phyloP scores from a whole-genome alignment of 345 rosid species.

The Eucalyptus viminalis region DNA sequence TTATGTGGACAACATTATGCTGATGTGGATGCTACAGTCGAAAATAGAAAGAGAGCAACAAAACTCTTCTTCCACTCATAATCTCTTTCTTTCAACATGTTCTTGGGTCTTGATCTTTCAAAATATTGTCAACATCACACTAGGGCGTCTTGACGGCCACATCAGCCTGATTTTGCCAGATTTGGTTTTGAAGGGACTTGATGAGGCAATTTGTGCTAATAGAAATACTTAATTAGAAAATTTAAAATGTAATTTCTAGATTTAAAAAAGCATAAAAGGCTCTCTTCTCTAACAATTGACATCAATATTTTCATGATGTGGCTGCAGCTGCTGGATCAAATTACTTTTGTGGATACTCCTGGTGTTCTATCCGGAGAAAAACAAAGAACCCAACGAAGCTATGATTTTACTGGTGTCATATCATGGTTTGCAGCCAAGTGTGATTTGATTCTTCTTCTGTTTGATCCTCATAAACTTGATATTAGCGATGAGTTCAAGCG shows the following conservation, averaged over 20 bases:
- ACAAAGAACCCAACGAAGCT: slow-evolving; percentile 77
- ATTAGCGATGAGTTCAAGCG: slow-evolving; percentile 93
- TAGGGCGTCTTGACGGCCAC: neutral
- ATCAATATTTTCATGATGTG: neutral
- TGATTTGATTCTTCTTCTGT: slow-evolving; percentile 86
- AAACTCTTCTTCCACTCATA: neutral
- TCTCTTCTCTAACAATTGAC: neutral
- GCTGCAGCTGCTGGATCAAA: slow-evolving; percentile 72
- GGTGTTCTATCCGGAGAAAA: slow-evolving; percentile 96
- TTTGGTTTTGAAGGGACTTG: neutral
- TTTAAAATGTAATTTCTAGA: neutral
- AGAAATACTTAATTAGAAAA: neutral
- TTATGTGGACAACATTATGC: neutral
- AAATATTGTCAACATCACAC: neutral
- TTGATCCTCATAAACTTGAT: slow-evolving; percentile 96
- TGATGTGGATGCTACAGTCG: neutral
- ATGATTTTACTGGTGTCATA: slow-evolving; percentile 85
- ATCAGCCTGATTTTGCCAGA: neutral
- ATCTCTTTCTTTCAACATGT: neutral
- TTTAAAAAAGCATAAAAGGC: neutral
- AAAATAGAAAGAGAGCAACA: neutral
- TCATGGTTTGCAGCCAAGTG: slow-evolving; percentile 98
- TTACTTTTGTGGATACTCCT: slow-evolving; percentile 90
- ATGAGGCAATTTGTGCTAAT: neutral
- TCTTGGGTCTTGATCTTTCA: neutral